Percentiles rank a stretch among this genome's conserved stretches.
These are phyloP conservation scores for Lactifluus rugatus DNA, from an alignment of 768 basidiomycete species.

Conservation along the genomic window DNA sequence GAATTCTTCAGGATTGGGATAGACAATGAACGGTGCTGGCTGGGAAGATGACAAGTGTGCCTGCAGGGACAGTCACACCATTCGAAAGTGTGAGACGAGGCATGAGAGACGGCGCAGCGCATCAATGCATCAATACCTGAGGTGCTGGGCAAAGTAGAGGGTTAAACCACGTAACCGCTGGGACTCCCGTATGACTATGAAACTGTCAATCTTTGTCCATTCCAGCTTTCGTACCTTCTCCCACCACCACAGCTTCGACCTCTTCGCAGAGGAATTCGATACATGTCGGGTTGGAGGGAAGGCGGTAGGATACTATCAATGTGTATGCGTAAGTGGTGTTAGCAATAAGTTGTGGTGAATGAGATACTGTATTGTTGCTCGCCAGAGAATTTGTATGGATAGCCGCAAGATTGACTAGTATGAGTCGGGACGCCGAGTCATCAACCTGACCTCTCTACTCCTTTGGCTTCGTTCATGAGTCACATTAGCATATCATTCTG, in stretches of 20 bases:
- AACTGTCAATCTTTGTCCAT: slow-evolving; percentile 29
- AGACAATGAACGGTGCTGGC: slow-evolving; percentile 28
- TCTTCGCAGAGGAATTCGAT: slow-evolving; percentile 27
- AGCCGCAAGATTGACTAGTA: slow-evolving; percentile 29
- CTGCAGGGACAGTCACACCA: slow-evolving; percentile 33
- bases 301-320: slow-evolving; percentile 24
- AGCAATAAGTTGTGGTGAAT: not conserved
- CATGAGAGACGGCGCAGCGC: slow-evolving; percentile 8
- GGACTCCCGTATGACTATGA: slow-evolving; percentile 29
- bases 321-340: slow-evolving; percentile 17
- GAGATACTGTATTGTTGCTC: not conserved
- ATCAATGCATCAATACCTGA: not conserved
- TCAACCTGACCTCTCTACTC: slow-evolving; percentile 25
- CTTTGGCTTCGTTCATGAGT: slow-evolving; percentile 33
- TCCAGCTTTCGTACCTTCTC: slow-evolving; percentile 26
- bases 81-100: slow-evolving; percentile 35
- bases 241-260: slow-evolving; percentile 22
- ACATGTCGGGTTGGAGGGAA: slow-evolving; percentile 25
- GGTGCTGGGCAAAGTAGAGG: not conserved
- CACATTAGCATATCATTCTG: slow-evolving; percentile 41
- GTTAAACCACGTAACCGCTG: slow-evolving; percentile 23
- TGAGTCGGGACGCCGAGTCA: slow-evolving; percentile 25
- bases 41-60: slow-evolving; percentile 28
- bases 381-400: slow-evolving; percentile 29
- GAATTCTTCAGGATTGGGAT: slow-evolving; percentile 30